Base-by-base conservation (phyloP, 129 eudicot genomes). In the Escallonia herrerae region DNA sequence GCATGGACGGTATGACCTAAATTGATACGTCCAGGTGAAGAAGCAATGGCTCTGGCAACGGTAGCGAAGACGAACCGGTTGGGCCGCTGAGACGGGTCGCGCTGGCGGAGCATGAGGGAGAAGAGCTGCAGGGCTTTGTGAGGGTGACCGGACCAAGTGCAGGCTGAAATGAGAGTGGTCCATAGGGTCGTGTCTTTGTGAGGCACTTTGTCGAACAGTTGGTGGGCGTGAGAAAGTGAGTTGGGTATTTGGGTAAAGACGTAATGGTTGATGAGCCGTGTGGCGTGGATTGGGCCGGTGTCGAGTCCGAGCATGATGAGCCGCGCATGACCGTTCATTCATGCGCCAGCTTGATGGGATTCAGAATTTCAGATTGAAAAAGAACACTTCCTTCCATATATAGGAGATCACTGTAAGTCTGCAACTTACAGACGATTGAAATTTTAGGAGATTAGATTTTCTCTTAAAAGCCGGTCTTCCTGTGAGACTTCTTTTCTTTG, bases 251-350 rank as follows among this genome's bases (percentile, higher is more conserved):
- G 44, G 13, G 55, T 50, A 0, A 46, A 44, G 0, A 43, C 8
- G 46, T 66, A 73, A 38, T 73, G 65, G 60, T 54, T 51, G 13
- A 74, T 74, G 15, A 74, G 72, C 39, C 49, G 59, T 42, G 72
- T 57, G 46, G 62, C 78, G 47, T 56, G 50, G 14, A 65, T 40
- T 10, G 78, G 67, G 58, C 22, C 15, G 39, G 67, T 59, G 39
- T 40, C 60, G 38, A 74, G 72, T 5, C 78, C 78, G 40, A 74
- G 72, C 41, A 66, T 74, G 67, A 74, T 58, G 0, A 74, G 78
- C 6, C 62, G 62, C 33, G 78, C 78, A 66, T 74, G 78, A 5
- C 67, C 50, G n/a, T 60, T 74, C 78, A 74, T 74, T 58, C 61
- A 59, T 50, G 13, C 55, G 15, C 0, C 10, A 40, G 14, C 38